These are phyloP conservation scores for Fraxinus dipetala DNA, from an alignment of 305 asterid genomes.

Conservation along the genomic window DNA sequence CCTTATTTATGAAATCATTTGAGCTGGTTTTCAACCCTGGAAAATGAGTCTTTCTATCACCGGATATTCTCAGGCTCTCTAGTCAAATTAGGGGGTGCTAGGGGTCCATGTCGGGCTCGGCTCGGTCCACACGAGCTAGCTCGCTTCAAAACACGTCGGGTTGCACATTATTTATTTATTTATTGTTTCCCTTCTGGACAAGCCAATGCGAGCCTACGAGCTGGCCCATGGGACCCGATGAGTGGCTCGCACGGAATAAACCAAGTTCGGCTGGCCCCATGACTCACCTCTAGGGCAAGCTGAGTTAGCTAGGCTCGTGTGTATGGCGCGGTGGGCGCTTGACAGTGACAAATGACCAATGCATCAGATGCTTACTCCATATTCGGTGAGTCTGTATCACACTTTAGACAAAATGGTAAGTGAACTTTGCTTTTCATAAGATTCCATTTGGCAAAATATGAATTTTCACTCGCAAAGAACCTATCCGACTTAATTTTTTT, in stretches of 20 bases:
- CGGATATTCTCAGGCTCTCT: background rate
- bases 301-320: background rate
- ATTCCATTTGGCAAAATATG: constrained; percentile 2
- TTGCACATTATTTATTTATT: background rate
- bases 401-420: background rate
- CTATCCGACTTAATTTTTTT: background rate
- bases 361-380: background rate
- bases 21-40: background rate
- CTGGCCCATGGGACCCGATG: background rate
- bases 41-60: background rate
- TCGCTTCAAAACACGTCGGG: background rate
- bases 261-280: background rate
- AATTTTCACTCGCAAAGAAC: background rate
- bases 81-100: background rate
- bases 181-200: background rate
- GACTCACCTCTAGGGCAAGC: background rate
- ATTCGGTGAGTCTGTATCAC: constrained; percentile 19
- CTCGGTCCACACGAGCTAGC: background rate
- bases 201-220: background rate
- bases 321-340: background rate
- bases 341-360: background rate
- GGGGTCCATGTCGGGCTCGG: background rate
- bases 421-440: constrained; percentile 7
- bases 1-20: background rate
- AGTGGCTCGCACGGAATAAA: background rate